Evolutionary conservation across 2,329 filamentous ascomycete genomes (phyloP).

Genomic region (Talaromyces verruculosus): DNA sequence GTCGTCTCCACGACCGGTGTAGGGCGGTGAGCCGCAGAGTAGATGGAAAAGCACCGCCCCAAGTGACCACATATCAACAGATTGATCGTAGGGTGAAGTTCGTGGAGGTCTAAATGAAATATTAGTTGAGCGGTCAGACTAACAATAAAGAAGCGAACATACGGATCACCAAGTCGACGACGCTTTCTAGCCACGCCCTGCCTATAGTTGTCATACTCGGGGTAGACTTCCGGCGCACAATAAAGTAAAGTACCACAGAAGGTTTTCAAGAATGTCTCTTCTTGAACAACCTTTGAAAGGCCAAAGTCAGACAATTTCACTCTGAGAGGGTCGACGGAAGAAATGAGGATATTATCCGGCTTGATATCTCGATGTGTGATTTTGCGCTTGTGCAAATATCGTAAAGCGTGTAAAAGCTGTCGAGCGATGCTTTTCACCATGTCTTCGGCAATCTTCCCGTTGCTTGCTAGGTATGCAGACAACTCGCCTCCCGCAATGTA

Average conservation of each 20-base stretch:
- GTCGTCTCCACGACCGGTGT: slow-evolving; percentile 72
- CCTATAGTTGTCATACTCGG: slow-evolving; percentile 69
- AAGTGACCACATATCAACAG: slow-evolving; percentile 94
- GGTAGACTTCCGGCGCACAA: slow-evolving; percentile 95
- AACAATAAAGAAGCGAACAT: slow-evolving; percentile 27
- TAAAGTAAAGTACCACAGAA: slow-evolving; percentile 96
- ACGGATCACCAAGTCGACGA: slow-evolving; percentile 55
- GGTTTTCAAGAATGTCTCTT: slow-evolving; percentile 88
- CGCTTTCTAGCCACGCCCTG: slow-evolving; percentile 62
- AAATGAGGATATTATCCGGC: slow-evolving; percentile 92
- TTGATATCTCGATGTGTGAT: slow-evolving; percentile 99
- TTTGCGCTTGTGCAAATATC: slow-evolving; percentile 80
- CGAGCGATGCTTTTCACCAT: slow-evolving; percentile 69
- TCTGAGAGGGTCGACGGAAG: slow-evolving; percentile 67
- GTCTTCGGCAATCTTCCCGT: slow-evolving; percentile 64
- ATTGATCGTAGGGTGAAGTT: slow-evolving; percentile 75
- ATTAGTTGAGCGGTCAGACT: neutral
- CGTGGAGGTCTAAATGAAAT: slow-evolving; percentile 42
- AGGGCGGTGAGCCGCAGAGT: slow-evolving; percentile 77
- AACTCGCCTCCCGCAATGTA: slow-evolving; percentile 81
- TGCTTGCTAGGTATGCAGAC: slow-evolving; percentile 65
- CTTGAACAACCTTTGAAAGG: slow-evolving; percentile 88
- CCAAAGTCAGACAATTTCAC: slow-evolving; percentile 97
- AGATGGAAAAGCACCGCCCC: slow-evolving; percentile 88
- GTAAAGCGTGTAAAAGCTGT: slow-evolving; percentile 72